These are phyloP conservation scores for Wickerhamiella vanderwaltii DNA, from an alignment of 805 yeast species.

Conservation along the genomic window DNA sequence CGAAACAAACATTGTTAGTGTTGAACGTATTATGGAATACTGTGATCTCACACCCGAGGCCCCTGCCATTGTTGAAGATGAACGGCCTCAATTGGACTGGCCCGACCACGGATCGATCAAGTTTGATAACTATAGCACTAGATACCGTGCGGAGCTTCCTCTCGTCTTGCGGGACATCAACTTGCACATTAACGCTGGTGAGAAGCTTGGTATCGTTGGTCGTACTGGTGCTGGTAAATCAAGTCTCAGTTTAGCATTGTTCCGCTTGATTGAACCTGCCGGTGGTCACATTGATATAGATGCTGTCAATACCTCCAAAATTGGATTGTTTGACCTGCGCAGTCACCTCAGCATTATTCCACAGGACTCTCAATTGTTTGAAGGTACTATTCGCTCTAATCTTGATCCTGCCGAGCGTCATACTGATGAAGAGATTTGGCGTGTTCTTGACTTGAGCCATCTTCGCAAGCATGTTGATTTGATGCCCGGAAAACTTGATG, in stretches of 20 bases:
- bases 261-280: conserved; percentile 70
- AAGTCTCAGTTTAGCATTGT: conserved; percentile 55
- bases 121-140: conserved; percentile 65
- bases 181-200: conserved; percentile 53
- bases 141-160: conserved; percentile 73
- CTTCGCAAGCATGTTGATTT: conserved; percentile 49
- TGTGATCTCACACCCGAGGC: conserved; percentile 73
- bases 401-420: conserved; percentile 67
- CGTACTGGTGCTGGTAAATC: conserved; percentile 96
- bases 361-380: conserved; percentile 85
- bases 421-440: conserved; percentile 74
- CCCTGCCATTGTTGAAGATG: conserved; percentile 48
- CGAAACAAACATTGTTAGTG: conserved; percentile 92
- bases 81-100: conserved; percentile 50
- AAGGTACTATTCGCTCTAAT: conserved; percentile 75
- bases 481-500: conserved; percentile 45
- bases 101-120: conserved; percentile 57
- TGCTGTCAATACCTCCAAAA: conserved; percentile 46
- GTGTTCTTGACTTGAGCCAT: conserved; percentile 65
- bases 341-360: conserved; percentile 75
- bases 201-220: conserved; percentile 91
- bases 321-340: conserved; percentile 71
- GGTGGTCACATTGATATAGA: conserved; percentile 61
- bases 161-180: conserved; percentile 60
- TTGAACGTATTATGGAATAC: conserved; percentile 88